Base-by-base conservation (phyloP, 345 rosid species). In the Psidium guajava region DNA sequence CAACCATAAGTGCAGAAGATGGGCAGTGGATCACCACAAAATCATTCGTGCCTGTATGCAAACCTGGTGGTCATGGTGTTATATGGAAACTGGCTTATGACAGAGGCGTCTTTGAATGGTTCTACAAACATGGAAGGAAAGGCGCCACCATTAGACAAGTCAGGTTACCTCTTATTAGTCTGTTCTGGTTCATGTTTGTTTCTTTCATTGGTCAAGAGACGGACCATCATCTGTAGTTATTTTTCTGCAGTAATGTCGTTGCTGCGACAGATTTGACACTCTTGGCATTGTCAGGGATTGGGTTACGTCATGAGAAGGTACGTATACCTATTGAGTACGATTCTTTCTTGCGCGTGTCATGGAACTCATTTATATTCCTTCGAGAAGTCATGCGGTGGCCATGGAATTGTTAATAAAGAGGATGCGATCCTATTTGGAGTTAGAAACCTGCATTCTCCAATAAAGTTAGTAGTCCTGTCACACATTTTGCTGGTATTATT, bases 51-150 rank as follows among this genome's bases (percentile, higher is more conserved):
- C 98, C 98, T 61, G 93, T 97, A 85, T 95, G 95, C 89, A 95
- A 95, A 89, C 99, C 98, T 50, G 98, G 98, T 89, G 99, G 99
- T 89, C 98, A 95, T 93, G 99, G 96, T 84, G 98, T 91, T 36
- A 94, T 97, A 87, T 97, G 99, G 99, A 97, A 97, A 91, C 94
- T 97, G 87, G 99, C 99, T 81, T 87, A 92, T 84, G 97, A 95
- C 91, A 95, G 92, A 88, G 99, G 99, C 42, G 85, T 97, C 86
- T 97, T 95, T 87, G 85, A 92, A 82, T 97, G 98, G 98, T 95
- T 97, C 89, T 89, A 85, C 81, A 87, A 88, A 87, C 98, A 95
- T 90, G 95, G 95, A 90, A 94, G 96, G 91, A 95, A 91, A 90
- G 98, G 98, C 32, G 98, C 98, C 83, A 94, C 98, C 12, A 93